Conservation (phyloP, 2,329 filamentous ascomycete genomes). For the Cercospora berteroae region DNA sequence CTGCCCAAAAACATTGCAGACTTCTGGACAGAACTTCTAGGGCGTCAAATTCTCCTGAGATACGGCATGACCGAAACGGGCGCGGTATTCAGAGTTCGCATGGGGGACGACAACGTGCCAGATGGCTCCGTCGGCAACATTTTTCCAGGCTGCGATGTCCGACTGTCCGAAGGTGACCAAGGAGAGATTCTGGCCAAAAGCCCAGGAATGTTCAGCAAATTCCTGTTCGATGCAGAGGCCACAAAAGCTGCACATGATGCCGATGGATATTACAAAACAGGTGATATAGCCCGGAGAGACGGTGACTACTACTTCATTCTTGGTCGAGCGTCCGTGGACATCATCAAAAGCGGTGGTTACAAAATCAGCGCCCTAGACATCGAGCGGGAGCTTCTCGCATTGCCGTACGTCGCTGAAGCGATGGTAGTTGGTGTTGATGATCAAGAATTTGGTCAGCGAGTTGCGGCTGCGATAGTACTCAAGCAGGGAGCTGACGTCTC, state of each 20-base stretch:
- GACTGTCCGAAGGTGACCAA: constrained; percentile 47
- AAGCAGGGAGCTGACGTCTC: constrained; percentile 36
- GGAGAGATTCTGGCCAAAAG: constrained; percentile 49
- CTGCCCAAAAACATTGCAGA: constrained; percentile 52
- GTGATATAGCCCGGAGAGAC: constrained; percentile 40
- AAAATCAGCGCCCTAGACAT: constrained; percentile 57
- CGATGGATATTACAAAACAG: constrained; percentile 37
- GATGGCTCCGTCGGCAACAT: constrained; percentile 49
- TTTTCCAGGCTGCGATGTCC: constrained; percentile 49
- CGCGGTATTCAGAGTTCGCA: constrained; percentile 48
- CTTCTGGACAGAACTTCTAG: constrained; percentile 50
- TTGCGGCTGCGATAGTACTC: constrained; percentile 52
- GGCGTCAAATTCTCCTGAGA: constrained; percentile 46
- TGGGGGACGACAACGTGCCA: constrained; percentile 44
- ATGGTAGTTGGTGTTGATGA: constrained; percentile 55
- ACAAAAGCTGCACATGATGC: constrained; percentile 34
- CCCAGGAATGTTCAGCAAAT: constrained; percentile 39
- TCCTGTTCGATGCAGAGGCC: constrained; percentile 34
- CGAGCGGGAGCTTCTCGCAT: constrained; percentile 52
- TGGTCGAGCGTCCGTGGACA: constrained; percentile 53
- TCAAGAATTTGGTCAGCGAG: constrained; percentile 55
- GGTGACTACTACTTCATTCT: constrained; percentile 53
- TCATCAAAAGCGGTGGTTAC: constrained; percentile 58
- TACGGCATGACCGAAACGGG: constrained; percentile 55
- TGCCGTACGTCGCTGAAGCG: constrained; percentile 52